These are phyloP conservation scores for Lachancea lanzarotensis DNA, from an alignment of 805 yeast species.

Conservation along the genomic window DNA sequence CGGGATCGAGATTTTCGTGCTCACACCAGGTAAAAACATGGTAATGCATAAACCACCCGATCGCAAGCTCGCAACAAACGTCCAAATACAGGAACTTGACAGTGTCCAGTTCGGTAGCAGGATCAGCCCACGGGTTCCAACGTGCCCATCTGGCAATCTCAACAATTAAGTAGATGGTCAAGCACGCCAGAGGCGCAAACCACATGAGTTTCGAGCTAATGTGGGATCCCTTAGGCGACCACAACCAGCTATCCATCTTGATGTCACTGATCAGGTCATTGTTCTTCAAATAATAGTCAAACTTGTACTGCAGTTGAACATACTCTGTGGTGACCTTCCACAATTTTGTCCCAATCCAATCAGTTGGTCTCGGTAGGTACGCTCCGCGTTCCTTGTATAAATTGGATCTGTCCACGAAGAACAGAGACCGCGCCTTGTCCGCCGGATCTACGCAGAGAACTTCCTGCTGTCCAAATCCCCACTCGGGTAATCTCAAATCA, in stretches of 20 bases:
- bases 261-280: constrained; percentile 6
- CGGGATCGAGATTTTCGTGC: constrained; percentile 14
- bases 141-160: constrained; percentile 1
- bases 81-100: constrained; percentile 7
- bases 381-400: constrained; percentile 16
- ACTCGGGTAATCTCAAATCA: constrained; percentile 62
- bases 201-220: constrained; percentile 13
- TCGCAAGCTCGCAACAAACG: constrained; percentile 16
- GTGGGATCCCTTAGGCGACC: constrained; percentile 4
- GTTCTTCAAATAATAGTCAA: constrained; percentile 17
- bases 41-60: constrained; percentile 29
- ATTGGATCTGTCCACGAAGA: constrained; percentile 55
- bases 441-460: constrained; percentile 80
- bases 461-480: constrained; percentile 85
- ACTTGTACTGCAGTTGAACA: constrained; percentile 14
- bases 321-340: constrained; percentile 13
- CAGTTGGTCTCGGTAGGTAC: constrained; percentile 15
- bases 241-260: constrained; percentile 19
- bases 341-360: constrained; percentile 13
- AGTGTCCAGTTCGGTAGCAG: neutral
- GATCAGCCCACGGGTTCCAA: constrained; percentile 18
- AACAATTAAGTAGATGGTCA: constrained; percentile 7
- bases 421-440: constrained; percentile 55
- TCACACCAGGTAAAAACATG: constrained; percentile 18
- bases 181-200: constrained; percentile 14